Base-by-base conservation (phyloP, 2,329 filamentous ascomycete genomes). In the Fusarium pilosicola region DNA sequence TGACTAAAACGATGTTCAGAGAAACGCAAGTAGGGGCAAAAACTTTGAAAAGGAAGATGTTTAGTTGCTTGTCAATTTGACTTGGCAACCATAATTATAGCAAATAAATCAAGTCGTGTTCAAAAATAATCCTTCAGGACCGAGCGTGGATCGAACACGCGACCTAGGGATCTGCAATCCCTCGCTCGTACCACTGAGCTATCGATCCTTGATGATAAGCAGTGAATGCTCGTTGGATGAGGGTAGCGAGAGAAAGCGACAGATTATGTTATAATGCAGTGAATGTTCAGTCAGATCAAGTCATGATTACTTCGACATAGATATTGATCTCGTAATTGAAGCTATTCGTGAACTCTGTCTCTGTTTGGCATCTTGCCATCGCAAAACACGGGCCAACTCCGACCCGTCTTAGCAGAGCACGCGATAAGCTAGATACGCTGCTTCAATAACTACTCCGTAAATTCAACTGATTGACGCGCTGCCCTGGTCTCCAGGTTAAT, bases 161-260 rank as follows among this genome's bases (percentile, higher is more conserved):
- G 71, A 73, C 71, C 71, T 73, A 74, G 71, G 71, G 71, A 73
- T 73, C 71, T 73, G 71, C 71, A 73, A 71, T 73, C 71, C 71
- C 71, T 74, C 71, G 71, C 71, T 73, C 71, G 48, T 73, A 73
- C 67, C 71, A 74, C 71, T 73, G 71, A 73, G 71, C 71, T 73
- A 73, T 73, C 71, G 71, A 74, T 73, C 71, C 71, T 57, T 46
- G 22, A 22, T 7, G 1, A 4, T 5, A 6, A 20, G 32, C n/a
- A 14, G 17, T 30, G 18, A 26, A 5, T 15, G 15, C 22, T 24
- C 5, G 18, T 36, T 32, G 15, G 11, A 62, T 52, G 44, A 67
- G 26, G 18, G 11, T n/a, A 15, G 0, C 0, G 9, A 0, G 2
- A 0, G 4, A 13, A 1, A 24, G 20, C 2, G 4, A 10, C 0